Evolutionary conservation across 352 stramenopile genomes (phyloP).

Genomic region (Pythium vanterpoolii): DNA sequence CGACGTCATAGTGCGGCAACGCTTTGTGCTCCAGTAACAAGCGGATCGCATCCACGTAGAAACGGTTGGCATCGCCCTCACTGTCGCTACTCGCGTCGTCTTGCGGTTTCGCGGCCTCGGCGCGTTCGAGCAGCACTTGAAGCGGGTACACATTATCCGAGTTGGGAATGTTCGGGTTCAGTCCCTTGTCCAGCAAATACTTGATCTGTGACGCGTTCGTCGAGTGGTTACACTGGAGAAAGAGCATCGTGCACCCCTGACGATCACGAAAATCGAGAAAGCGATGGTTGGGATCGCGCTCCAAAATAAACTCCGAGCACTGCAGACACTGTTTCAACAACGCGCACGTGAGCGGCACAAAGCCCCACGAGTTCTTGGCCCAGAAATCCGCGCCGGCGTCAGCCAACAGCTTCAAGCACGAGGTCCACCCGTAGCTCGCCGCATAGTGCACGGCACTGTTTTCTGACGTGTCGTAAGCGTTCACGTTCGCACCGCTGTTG

Average conservation of each 20-base stretch:
- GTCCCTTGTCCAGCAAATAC: conserved; percentile 66
- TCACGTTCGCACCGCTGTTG: conserved; percentile 70
- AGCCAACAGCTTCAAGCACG: conserved; percentile 53
- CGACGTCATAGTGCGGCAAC: conserved; percentile 41
- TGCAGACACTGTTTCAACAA: conserved; percentile 56
- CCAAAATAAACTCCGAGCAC: conserved; percentile 64
- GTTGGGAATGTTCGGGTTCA: conserved; percentile 67
- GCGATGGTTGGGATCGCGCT: conserved; percentile 46
- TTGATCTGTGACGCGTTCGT: conserved; percentile 54
- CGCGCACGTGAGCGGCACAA: conserved; percentile 66
- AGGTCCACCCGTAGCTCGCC: conserved; percentile 72
- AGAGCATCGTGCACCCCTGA: conserved; percentile 75
- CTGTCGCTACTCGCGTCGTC: conserved; percentile 1
- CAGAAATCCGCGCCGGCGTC: conserved; percentile 61
- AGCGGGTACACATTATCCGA: conserved; percentile 59
- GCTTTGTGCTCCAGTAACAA: conserved; percentile 55
- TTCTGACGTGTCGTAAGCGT: conserved; percentile 69
- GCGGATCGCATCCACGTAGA: conserved; percentile 46
- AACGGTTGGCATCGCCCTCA: conserved; percentile 20
- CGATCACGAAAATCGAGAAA: conserved; percentile 75
- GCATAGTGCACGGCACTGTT: conserved; percentile 79
- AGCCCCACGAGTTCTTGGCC: conserved; percentile 71
- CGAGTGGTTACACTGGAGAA: conserved; percentile 75
- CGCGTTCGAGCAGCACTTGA: conserved; percentile 50
- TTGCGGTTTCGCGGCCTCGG: conserved; percentile 5